These are phyloP conservation scores for Hypoxylon fuscum DNA, from an alignment of 495 filamentous ascomycete genomes.

Conservation along the genomic window DNA sequence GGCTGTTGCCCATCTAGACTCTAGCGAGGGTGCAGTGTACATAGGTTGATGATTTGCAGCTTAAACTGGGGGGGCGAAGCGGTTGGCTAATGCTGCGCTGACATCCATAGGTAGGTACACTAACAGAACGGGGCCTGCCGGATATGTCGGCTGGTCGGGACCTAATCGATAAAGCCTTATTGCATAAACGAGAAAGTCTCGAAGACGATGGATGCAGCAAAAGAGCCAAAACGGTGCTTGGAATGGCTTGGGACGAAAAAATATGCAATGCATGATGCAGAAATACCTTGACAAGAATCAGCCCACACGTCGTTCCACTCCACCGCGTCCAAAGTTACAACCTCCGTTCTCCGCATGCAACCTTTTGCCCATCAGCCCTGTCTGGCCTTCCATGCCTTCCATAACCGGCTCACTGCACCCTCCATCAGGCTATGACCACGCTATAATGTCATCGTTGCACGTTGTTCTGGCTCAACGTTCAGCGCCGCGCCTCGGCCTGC, in stretches of 20 bases:
- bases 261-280: too few species aligned
- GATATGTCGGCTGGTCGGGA: slow-evolving; percentile 2
- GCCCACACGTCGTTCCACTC: neutral
- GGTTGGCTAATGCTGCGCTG: too few species aligned
- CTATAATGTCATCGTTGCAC: slow-evolving; percentile 43
- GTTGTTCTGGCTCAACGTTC: slow-evolving; percentile 14
- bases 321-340: slow-evolving; percentile 21
- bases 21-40: neutral
- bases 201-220: too few species aligned
- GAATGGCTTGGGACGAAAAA: too few species aligned
- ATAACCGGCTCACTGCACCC: slow-evolving; percentile 16
- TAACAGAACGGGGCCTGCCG: too few species aligned
- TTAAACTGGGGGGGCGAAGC: neutral
- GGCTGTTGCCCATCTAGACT: neutral
- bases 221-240: too few species aligned
- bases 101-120: too few species aligned
- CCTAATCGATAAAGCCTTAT: slow-evolving; percentile 14
- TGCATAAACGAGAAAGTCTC: slow-evolving; percentile 18
- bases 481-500: slow-evolving; percentile 14
- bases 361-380: slow-evolving; percentile 1
- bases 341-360: too few species aligned
- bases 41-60: neutral
- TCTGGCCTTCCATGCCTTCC: neutral
- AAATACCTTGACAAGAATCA: too few species aligned
- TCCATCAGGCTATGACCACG: slow-evolving; percentile 41